phyloP scores from a whole-genome alignment of 805 yeast genomes.

The Nakazawaea siamensis region DNA sequence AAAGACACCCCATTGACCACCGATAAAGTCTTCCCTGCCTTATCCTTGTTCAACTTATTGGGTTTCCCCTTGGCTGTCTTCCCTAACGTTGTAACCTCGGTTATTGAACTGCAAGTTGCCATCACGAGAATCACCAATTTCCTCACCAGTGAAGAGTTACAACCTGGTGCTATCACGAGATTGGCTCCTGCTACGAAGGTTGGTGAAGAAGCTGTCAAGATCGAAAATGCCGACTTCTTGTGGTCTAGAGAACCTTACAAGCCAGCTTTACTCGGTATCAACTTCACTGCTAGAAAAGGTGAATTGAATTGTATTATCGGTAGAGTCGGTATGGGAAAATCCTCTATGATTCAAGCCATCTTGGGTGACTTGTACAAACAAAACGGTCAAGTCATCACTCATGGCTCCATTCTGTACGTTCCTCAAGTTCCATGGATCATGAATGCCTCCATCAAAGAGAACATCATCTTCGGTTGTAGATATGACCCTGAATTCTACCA shows the following conservation, averaged over 20 bases:
- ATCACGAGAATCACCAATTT: constrained; percentile 65
- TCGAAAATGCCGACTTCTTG: constrained; percentile 62
- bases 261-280: constrained; percentile 56
- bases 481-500: constrained; percentile 75
- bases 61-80: constrained; percentile 88
- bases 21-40: constrained; percentile 87
- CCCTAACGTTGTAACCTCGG: constrained; percentile 81
- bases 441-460: constrained; percentile 85
- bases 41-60: constrained; percentile 79
- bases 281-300: constrained; percentile 61
- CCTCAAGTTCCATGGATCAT: constrained; percentile 94
- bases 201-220: constrained; percentile 63
- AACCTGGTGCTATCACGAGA: constrained; percentile 62
- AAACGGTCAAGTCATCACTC: constrained; percentile 61
- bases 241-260: constrained; percentile 74
- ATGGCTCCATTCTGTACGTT: constrained; percentile 81
- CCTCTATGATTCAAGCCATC: constrained; percentile 70
- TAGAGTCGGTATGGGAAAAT: constrained; percentile 84
- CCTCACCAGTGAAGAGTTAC: constrained; percentile 71
- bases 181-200: constrained; percentile 34
- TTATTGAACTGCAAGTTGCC: constrained; percentile 87
- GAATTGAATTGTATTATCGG: constrained; percentile 84
- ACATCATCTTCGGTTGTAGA: constrained; percentile 78
- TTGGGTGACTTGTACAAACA: constrained; percentile 77
- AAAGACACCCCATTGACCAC: constrained; percentile 65